Percentiles rank a stretch among this genome's conserved stretches.
phyloP scores from a whole-genome alignment of 2,329 filamentous ascomycete species.

The Cadophora gregata region DNA sequence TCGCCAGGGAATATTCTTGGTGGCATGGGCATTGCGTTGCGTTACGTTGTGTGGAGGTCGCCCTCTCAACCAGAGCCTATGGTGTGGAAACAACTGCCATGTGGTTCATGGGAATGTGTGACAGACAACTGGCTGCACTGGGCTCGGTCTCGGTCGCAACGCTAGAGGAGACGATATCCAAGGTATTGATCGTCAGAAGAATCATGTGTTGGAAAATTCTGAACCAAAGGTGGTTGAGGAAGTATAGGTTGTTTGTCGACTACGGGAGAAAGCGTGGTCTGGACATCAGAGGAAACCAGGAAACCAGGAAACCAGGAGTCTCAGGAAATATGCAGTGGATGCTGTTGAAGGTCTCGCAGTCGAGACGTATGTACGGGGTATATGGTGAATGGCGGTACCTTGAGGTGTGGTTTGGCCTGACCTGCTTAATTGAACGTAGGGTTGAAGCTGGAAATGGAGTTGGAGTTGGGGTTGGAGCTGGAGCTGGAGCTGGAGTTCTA shows the following conservation, averaged over 20 bases:
- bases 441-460: background rate
- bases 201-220: background rate
- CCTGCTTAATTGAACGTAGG: too few species aligned
- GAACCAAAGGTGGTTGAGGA: background rate
- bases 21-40: conserved; percentile 46
- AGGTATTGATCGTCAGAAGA: background rate
- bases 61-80: conserved; percentile 39
- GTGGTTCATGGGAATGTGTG: conserved; percentile 15
- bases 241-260: background rate
- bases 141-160: conserved; percentile 12
- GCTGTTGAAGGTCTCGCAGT: too few species aligned
- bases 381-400: too few species aligned
- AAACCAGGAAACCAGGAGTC: background rate
- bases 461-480: background rate
- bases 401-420: too few species aligned
- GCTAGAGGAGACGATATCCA: background rate
- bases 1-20: conserved; percentile 56
- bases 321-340: background rate
- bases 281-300: background rate
- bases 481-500: too few species aligned
- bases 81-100: conserved; percentile 33
- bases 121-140: conserved; percentile 19
- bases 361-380: too few species aligned
- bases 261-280: background rate
- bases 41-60: conserved; percentile 24